Evolutionary conservation across 2,329 filamentous ascomycete species (phyloP), one percentile per base, ranked within the genome.

Genomic region (Ophiostoma ips): DNA sequence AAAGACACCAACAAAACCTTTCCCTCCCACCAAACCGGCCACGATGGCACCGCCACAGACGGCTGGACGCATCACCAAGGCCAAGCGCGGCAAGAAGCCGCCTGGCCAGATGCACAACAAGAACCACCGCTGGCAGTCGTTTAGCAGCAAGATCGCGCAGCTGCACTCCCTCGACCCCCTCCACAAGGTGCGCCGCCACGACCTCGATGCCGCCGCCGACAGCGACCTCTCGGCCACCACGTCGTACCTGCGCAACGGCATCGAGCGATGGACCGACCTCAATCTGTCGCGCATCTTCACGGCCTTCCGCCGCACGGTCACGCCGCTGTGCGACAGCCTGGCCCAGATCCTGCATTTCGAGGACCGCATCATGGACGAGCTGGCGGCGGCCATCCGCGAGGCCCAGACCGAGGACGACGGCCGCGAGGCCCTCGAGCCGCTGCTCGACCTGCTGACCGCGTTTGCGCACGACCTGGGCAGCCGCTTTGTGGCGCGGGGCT

Each of bases 401-500:
- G 59, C 81, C 16, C 31, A 47, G 33, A n/a, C 30, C 19, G 36
- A 36, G 11, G 53, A 55, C 52, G 53, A 83, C 53, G 87, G 95
- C 59, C 78, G 79, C 55, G 76, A 90, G 58, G 83, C 85, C 2
- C 70, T 95, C 53, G 89, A 98, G 61, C 86, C 92, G 10, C 69
- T 98, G 37, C 69, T 98, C 52, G 86, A 85, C 56, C 76, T 98
- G n/a, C 67, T 95, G 52, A 86, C 88, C 12, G 87, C 92, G 37
- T 89, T 98, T 62, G 89, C 92, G n/a, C 88, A 94, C 63, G 94
- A 98, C 61, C 67, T 98, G 50, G 90, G 90, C 47, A 74, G 76
- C 16, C 76, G 82, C 45, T 98, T 98, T 61, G 52, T 50, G 12
- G 89, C 95, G 66, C 87, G 84, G 60, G 54, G 54, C 37, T 81